These are phyloP conservation scores for Aquilaria agallochum DNA, from an alignment of 441 rosid genomes.

Conservation along the genomic window DNA sequence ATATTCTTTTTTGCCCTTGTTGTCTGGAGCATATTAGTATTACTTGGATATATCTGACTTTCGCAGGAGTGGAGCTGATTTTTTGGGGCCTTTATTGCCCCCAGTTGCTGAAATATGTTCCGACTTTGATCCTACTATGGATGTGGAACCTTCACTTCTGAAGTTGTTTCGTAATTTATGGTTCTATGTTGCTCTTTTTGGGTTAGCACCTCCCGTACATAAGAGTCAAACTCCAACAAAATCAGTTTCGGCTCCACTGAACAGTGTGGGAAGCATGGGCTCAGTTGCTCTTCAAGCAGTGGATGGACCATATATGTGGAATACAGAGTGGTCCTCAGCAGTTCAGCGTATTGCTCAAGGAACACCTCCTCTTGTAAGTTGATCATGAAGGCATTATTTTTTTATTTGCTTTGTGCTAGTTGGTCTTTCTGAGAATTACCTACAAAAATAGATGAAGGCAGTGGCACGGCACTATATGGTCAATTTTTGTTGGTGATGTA, in stretches of 20 bases:
- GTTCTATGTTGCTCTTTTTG: slow-evolving; percentile 98
- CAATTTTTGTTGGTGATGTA: too few relatives aligned
- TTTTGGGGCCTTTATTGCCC: slow-evolving; percentile 94
- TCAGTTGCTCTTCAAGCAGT: slow-evolving; percentile 89
- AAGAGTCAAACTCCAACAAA: slow-evolving; percentile 55
- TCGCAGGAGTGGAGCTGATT: slow-evolving; percentile 97
- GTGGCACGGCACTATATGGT: too few relatives aligned
- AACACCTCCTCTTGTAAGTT: slow-evolving; percentile 99
- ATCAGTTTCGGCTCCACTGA: slow-evolving; percentile 66
- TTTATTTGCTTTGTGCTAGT: slow-evolving; percentile 3
- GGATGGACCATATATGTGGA: slow-evolving; percentile 98
- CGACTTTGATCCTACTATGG: slow-evolving; percentile 83
- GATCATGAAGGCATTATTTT: slow-evolving; percentile 20
- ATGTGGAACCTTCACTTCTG: slow-evolving; percentile 90
- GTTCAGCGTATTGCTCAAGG: slow-evolving; percentile 94
- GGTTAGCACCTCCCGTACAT: slow-evolving; percentile 91
- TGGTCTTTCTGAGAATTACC: background rate
- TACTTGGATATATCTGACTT: slow-evolving; percentile 16
- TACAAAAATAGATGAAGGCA: too few relatives aligned
- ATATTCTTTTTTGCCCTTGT: slow-evolving; percentile 11
- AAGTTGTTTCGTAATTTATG: slow-evolving; percentile 97
- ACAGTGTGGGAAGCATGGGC: slow-evolving; percentile 72
- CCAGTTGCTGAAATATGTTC: slow-evolving; percentile 98
- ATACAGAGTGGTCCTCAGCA: slow-evolving; percentile 74
- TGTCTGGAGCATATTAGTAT: background rate